phyloP scores from a whole-genome alignment of 257 asterid genomes.

The Gynochthodes officinalis region DNA sequence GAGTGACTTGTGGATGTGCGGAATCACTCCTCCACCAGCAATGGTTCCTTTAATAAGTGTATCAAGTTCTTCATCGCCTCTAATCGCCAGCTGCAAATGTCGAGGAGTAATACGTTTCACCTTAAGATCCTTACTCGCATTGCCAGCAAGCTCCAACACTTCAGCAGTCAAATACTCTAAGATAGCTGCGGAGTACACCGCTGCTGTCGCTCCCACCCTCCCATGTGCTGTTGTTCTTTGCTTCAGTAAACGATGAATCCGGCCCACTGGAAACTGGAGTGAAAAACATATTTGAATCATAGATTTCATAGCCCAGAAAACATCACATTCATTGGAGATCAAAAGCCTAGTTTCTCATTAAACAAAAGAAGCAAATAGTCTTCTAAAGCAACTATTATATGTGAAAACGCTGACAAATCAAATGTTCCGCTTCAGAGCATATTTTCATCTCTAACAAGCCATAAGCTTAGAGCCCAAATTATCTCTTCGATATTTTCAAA shows the following conservation, averaged over 20 bases:
- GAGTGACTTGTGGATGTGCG: slow-evolving; percentile 35
- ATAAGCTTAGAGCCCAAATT: neutral
- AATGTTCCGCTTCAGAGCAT: neutral
- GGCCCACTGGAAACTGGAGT: slow-evolving; percentile 30
- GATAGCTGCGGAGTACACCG: slow-evolving; percentile 33
- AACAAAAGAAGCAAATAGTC: neutral
- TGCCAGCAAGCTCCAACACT: slow-evolving; percentile 35
- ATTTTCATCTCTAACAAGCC: neutral
- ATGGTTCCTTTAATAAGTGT: slow-evolving; percentile 38
- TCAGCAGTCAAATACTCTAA: slow-evolving; percentile 36
- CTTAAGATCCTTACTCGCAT: slow-evolving; percentile 39
- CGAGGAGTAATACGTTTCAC: slow-evolving; percentile 38
- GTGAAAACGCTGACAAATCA: neutral
- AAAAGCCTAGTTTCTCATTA: neutral
- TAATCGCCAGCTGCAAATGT: slow-evolving; percentile 37
- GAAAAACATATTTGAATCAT: no score
- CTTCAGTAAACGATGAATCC: slow-evolving; percentile 33
- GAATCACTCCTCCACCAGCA: slow-evolving; percentile 39
- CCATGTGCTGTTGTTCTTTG: slow-evolving; percentile 29
- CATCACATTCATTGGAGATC: neutral
- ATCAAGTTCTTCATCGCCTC: slow-evolving; percentile 38
- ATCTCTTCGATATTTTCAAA: neutral
- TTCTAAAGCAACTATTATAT: neutral
- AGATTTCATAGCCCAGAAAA: neutral
- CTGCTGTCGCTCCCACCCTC: slow-evolving; percentile 37